These are phyloP conservation scores for Xylariales sp. DNA, from an alignment of 2,329 filamentous ascomycete species.

Conservation along the genomic window DNA sequence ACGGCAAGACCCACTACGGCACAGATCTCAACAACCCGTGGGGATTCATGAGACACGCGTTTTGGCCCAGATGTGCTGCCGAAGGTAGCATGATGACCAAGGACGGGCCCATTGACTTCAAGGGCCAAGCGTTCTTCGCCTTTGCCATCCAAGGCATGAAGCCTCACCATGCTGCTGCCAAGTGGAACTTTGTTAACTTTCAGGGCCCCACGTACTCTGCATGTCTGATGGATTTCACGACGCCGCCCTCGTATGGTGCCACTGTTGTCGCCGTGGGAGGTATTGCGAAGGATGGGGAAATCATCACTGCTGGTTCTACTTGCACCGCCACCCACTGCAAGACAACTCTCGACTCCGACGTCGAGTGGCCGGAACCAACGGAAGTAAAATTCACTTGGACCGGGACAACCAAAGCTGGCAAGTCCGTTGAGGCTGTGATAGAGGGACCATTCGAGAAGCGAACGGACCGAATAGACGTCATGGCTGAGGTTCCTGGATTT, in stretches of 20 bases:
- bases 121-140: slow-evolving; percentile 72
- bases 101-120: slow-evolving; percentile 76
- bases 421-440: slow-evolving; percentile 64
- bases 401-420: slow-evolving; percentile 72
- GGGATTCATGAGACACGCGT: slow-evolving; percentile 87
- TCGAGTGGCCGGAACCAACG: slow-evolving; percentile 84
- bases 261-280: slow-evolving; percentile 80
- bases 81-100: slow-evolving; percentile 83
- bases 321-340: slow-evolving; percentile 66
- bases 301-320: slow-evolving; percentile 66
- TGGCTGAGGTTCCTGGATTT: slow-evolving; percentile 93
- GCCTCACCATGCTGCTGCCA: slow-evolving; percentile 87
- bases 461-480: slow-evolving; percentile 84
- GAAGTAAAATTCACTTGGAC: slow-evolving; percentile 72
- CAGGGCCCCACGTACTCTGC: slow-evolving; percentile 84
- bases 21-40: slow-evolving; percentile 83
- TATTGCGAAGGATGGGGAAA: slow-evolving; percentile 74
- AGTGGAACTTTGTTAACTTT: slow-evolving; percentile 93
- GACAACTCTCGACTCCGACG: slow-evolving; percentile 67
- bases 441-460: slow-evolving; percentile 64
- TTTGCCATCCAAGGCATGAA: slow-evolving; percentile 97
- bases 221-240: slow-evolving; percentile 92
- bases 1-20: slow-evolving; percentile 80
- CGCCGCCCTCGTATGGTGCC: slow-evolving; percentile 84
- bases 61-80: slow-evolving; percentile 84